These are phyloP conservation scores for Termitomyces sp. DNA, from an alignment of 768 basidiomycete genomes.

Conservation along the genomic window DNA sequence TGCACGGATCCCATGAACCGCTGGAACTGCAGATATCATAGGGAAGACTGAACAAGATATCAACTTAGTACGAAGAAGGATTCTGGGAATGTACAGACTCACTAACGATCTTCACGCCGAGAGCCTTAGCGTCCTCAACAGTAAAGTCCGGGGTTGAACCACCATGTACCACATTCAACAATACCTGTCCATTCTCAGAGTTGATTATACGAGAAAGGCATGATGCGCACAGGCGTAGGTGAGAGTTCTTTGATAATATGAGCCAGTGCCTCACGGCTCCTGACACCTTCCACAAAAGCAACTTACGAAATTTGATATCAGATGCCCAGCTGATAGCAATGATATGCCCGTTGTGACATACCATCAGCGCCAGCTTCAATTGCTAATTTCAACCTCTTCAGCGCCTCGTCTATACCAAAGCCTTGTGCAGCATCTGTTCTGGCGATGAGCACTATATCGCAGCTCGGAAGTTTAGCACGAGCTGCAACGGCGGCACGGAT, in stretches of 20 bases:
- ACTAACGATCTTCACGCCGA: slow-evolving; percentile 41
- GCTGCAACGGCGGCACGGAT: slow-evolving; percentile 48
- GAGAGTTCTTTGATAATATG: slow-evolving; percentile 29
- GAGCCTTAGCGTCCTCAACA: slow-evolving; percentile 34
- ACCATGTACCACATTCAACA: slow-evolving; percentile 47
- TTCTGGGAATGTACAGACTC: slow-evolving; percentile 1
- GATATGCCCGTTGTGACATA: slow-evolving; percentile 15
- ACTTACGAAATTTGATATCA: slow-evolving; percentile 22
- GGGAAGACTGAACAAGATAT: slow-evolving; percentile 32
- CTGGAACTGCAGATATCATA: slow-evolving; percentile 40
- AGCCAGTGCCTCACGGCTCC: slow-evolving; percentile 36
- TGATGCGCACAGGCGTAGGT: slow-evolving; percentile 31
- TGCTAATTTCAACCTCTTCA: slow-evolving; percentile 40
- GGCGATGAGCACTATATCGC: slow-evolving; percentile 45
- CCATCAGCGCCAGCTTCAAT: slow-evolving; percentile 38
- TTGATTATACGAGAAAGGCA: not conserved
- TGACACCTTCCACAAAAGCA: slow-evolving; percentile 49
- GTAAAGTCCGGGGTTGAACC: slow-evolving; percentile 48
- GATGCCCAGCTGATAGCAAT: not conserved
- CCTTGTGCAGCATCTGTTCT: slow-evolving; percentile 49
- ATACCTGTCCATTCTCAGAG: slow-evolving; percentile 19
- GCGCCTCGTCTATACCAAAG: slow-evolving; percentile 44
- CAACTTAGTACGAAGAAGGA: not conserved
- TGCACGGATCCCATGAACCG: slow-evolving; percentile 40
- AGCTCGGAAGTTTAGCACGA: slow-evolving; percentile 40